Evolutionary conservation across 2,329 filamentous ascomycete genomes (phyloP), one percentile per base, ranked within the genome.

Genomic region (Ceratocystis colombiana): DNA sequence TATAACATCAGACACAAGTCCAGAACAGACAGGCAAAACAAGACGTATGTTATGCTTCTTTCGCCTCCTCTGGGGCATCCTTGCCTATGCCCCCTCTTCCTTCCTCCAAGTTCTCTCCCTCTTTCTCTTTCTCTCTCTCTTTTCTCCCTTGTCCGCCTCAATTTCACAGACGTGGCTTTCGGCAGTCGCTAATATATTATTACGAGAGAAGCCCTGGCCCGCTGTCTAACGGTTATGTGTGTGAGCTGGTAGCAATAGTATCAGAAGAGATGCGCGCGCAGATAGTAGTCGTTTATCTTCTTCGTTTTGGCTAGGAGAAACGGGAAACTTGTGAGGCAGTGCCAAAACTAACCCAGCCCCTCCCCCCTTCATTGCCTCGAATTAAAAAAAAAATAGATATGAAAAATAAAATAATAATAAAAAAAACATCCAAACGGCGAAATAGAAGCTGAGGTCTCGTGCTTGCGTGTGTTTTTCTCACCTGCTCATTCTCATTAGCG

Each of bases 161-260:
- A 30, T 57, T 57, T 57, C 53, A 28, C 28, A 22, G 53, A 57
- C 25, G 25, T 57, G 53, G 28, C 53, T 33, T 57, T 57, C 53
- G 53, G 53, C 53, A 57, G 53, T 57, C 53, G 53, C 53, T 33
- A 37, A 33, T 57, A 33, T 17, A 57, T 25, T 53, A 53, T 25
- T 37, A 37, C 33, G 33, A 37, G 10, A 37, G 20, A 53, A 25
- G 48, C 25, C 10, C 48, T 53, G 48, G 48, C 7, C 48, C 48
- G 48, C 53, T 57, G 25, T 30, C 53, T 57, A 33, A 12, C 3
- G 4, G 25, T 57, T 57, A 57, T 57, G 33, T 33, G 25, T 57
- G 53, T 17, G 22, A 28, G 53, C 25, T 33, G 25, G 15, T 33
- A 33, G 53, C 28, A 57, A 57, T 57, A 57, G 53, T 33, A 33